Percentiles rank a stretch among this genome's conserved stretches.
These are phyloP conservation scores for Ophiocordyceps polyrhachis-furcata DNA, from an alignment of 2,329 filamentous ascomycete species.

Conservation along the genomic window DNA sequence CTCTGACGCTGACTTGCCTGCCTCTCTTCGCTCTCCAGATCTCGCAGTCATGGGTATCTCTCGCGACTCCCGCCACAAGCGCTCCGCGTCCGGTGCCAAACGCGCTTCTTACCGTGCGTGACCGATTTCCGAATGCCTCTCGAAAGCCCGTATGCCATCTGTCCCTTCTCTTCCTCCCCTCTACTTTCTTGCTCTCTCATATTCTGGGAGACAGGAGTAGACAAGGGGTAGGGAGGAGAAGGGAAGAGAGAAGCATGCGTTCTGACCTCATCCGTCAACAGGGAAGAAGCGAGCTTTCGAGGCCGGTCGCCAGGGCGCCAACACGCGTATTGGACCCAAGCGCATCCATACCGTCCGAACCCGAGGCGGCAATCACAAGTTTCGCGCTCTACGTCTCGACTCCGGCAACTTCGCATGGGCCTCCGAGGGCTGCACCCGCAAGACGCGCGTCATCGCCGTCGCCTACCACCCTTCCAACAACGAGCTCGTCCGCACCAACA, in stretches of 20 bases:
- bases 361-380: slow-evolving; percentile 98
- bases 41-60: slow-evolving; percentile 97
- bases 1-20: slow-evolving; percentile 4
- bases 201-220: not conserved
- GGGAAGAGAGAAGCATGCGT: slow-evolving; percentile 33
- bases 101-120: slow-evolving; percentile 74
- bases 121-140: slow-evolving; percentile 10
- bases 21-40: slow-evolving; percentile 25
- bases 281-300: slow-evolving; percentile 98
- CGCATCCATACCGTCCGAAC: slow-evolving; percentile 93
- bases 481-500: slow-evolving; percentile 99
- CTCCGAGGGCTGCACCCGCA: slow-evolving; percentile 93
- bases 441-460: slow-evolving; percentile 97
- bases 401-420: slow-evolving; percentile 99
- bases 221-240: not conserved
- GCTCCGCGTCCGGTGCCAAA: slow-evolving; percentile 97
- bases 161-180: not conserved
- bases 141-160: slow-evolving; percentile 47
- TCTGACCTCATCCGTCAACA: slow-evolving; percentile 54
- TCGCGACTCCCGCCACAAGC: slow-evolving; percentile 99
- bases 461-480: slow-evolving; percentile 99
- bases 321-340: slow-evolving; percentile 97
- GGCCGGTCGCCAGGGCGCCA: slow-evolving; percentile 97
- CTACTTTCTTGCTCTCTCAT: not conserved
- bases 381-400: slow-evolving; percentile 96